These are phyloP conservation scores for Teratosphaeria epicoccoides DNA, from an alignment of 2,329 filamentous ascomycete species.

Conservation along the genomic window DNA sequence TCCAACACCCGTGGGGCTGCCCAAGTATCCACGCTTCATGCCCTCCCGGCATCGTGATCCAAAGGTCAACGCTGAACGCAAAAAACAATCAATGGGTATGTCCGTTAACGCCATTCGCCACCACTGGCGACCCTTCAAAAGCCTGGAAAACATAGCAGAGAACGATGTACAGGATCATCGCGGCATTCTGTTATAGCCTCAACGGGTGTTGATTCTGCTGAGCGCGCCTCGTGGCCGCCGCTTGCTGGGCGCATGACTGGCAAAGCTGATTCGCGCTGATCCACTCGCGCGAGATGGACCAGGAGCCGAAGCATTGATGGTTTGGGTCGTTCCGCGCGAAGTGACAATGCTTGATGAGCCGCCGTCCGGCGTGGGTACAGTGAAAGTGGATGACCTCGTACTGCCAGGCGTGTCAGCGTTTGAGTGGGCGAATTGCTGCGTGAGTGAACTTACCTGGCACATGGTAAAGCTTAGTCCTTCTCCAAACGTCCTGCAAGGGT, in stretches of 20 bases:
- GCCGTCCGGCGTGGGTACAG: slow-evolving; percentile 51
- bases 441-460: slow-evolving; percentile 17
- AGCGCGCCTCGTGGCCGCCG: slow-evolving; percentile 14
- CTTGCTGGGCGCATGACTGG: slow-evolving; percentile 26
- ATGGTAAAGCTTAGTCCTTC: slow-evolving; percentile 8
- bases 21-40: background rate
- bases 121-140: slow-evolving; percentile 1
- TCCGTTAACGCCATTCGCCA: slow-evolving; percentile 14
- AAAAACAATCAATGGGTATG: slow-evolving; percentile 24
- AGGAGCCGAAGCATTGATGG: slow-evolving; percentile 59
- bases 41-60: background rate
- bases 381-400: slow-evolving; percentile 58
- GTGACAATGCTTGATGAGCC: slow-evolving; percentile 61
- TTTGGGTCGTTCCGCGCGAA: slow-evolving; percentile 61
- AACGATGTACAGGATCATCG: background rate
- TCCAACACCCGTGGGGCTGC: background rate
- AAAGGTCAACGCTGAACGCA: slow-evolving; percentile 5
- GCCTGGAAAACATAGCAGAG: background rate
- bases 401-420: slow-evolving; percentile 27
- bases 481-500: background rate
- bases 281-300: slow-evolving; percentile 50
- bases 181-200: background rate
- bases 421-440: background rate
- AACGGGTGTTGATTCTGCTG: slow-evolving; percentile 15
- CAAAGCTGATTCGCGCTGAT: slow-evolving; percentile 48